These are phyloP conservation scores for Fomitopsis schrenkii DNA, from an alignment of 1,284 basidiomycete genomes.

Conservation along the genomic window DNA sequence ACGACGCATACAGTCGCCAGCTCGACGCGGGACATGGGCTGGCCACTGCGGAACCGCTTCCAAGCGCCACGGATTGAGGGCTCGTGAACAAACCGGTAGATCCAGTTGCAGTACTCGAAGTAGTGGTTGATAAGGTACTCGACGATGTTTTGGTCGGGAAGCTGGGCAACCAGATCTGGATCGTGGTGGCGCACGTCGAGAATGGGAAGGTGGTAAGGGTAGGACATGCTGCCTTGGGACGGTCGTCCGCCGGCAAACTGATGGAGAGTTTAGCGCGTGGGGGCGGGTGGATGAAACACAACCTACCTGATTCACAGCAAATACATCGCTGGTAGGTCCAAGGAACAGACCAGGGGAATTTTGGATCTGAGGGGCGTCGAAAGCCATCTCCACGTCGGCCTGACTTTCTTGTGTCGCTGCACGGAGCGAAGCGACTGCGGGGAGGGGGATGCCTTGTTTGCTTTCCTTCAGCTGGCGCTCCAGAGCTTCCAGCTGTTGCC, in stretches of 20 bases:
- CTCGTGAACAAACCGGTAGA: slow-evolving; percentile 72
- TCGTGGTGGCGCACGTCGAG: slow-evolving; percentile 30
- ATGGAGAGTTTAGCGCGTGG: not conserved
- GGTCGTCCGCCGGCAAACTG: not conserved
- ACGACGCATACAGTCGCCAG: slow-evolving; percentile 68
- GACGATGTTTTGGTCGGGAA: slow-evolving; percentile 62
- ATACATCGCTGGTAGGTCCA: not conserved
- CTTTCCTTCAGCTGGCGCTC: slow-evolving; percentile 61
- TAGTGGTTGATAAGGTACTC: slow-evolving; percentile 72
- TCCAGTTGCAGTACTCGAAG: slow-evolving; percentile 83
- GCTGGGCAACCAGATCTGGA: slow-evolving; percentile 59
- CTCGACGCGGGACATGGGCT: slow-evolving; percentile 59
- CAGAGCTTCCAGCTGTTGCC: slow-evolving; percentile 67
- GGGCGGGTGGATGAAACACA: not conserved
- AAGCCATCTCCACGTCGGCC: not conserved
- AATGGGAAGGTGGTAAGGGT: slow-evolving; percentile 7
- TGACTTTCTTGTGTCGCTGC: not conserved
- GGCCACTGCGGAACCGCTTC: slow-evolving; percentile 65
- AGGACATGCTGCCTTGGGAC: not conserved
- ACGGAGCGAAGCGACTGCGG: not conserved
- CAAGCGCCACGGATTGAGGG: slow-evolving; percentile 56
- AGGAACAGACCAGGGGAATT: not conserved
- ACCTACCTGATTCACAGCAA: not conserved
- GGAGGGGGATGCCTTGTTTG: slow-evolving; percentile 1
- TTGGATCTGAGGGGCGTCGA: not conserved